Base-by-base conservation (phyloP, 2,329 filamentous ascomycete species). In the Calonectria fujianensis region DNA sequence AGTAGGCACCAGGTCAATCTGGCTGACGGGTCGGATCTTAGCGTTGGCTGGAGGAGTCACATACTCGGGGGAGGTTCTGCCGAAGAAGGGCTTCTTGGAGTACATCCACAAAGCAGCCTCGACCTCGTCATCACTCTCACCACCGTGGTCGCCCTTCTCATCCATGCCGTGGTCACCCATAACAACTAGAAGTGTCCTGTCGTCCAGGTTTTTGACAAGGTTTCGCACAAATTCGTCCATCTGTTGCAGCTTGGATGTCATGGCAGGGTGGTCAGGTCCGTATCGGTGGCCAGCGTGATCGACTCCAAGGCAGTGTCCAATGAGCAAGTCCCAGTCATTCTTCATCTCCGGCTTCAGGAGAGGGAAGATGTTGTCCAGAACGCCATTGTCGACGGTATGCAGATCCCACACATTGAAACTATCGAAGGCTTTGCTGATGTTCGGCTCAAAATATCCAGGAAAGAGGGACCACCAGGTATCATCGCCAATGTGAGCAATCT, bases 91-190 rank as follows among this genome's bases (percentile, higher is more conserved):
- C 79, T 92, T 93, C 84, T 96, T 98, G 1, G 97, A 98, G 84
- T 98, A 99, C 96, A 99, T 98, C 96, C 97, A 99, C 61, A 99
- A 85, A 2, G 97, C 96, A 71, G 97, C 96, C 84, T 99, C 93
- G 9, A 99, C 92, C 84, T 99, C 97, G 77, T 98, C 96, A 79
- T 98, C 95, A 39, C 96, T 98, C 87, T 99, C 97, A 70, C 97
- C 97, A n/a, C 97, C 97, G 82, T 99, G 97, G 79, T 99, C 97
- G 24, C 97, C 97, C 86, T 99, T 98, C 75, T 91, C 89, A 84
- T 99, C 97, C 97, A 99, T 99, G 14, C 97, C 97, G 82, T 99
- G 97, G 83, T 99, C 97, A n/a, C 97, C 97, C 95, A 99, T 98
- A 18, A 99, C 94, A 27, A 99, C 92, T 45, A 99, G 88, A 29